Evolutionary conservation across 2,329 filamentous ascomycete species (phyloP).

Genomic region (Westerdykella aurantiaca): DNA sequence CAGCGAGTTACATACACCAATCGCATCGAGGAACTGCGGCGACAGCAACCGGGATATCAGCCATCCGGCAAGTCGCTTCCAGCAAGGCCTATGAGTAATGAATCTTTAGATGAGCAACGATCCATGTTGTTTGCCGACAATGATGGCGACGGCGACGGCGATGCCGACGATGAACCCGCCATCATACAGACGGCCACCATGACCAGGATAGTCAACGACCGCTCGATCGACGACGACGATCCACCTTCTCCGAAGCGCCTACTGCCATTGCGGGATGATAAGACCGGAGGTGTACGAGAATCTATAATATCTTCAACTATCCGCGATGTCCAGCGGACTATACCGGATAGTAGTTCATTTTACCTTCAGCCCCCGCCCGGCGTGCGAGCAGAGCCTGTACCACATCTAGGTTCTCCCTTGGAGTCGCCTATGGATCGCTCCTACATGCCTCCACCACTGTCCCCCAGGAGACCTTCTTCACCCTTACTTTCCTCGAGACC

Average conservation of each 20-base stretch:
- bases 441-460: constrained; percentile 67
- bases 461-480: constrained; percentile 56
- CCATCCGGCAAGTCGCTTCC: constrained; percentile 69
- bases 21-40: constrained; percentile 79
- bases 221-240: constrained; percentile 19
- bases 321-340: constrained; percentile 35
- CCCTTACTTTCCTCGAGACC: constrained; percentile 20
- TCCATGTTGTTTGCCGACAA: constrained; percentile 34
- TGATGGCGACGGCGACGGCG: too few relatives aligned
- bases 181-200: constrained; percentile 51
- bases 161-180: constrained; percentile 33
- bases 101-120: constrained; percentile 41
- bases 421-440: constrained; percentile 51
- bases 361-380: constrained; percentile 33
- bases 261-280: constrained; percentile 27
- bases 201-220: constrained; percentile 47
- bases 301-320: constrained; percentile 40
- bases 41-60: constrained; percentile 55
- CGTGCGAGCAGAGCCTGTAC: constrained; percentile 15
- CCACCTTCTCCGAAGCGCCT: constrained; percentile 5
- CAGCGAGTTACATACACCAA: constrained; percentile 85
- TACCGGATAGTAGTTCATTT: constrained; percentile 25
- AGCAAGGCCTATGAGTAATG: constrained; percentile 59
- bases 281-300: constrained; percentile 24
- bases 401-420: constrained; percentile 13